phyloP scores from a whole-genome alignment of 352 stramenopile species.

The Globisporangium solare region DNA sequence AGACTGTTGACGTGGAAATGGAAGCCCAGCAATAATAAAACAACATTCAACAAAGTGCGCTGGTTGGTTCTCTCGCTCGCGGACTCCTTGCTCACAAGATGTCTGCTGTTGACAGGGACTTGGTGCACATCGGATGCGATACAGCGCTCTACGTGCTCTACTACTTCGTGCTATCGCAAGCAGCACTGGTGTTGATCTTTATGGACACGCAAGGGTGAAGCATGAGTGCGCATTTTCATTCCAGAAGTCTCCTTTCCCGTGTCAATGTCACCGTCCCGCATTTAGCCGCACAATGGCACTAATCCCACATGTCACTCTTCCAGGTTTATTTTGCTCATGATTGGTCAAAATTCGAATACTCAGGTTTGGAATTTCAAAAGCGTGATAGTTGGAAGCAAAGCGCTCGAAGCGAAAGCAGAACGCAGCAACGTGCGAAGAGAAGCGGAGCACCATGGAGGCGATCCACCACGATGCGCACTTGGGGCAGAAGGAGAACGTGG shows the following conservation, averaged over 20 bases:
- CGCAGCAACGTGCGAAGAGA: neutral
- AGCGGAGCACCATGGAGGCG: constrained; percentile 39
- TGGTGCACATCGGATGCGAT: too few relatives aligned
- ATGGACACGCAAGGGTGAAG: too few relatives aligned
- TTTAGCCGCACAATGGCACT: neutral
- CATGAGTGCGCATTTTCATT: neutral
- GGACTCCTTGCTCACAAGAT: too few relatives aligned
- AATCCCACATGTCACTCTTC: neutral
- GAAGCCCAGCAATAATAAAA: neutral
- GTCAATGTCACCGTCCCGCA: too few relatives aligned
- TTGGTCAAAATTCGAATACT: constrained; percentile 18
- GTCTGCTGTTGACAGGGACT: too few relatives aligned
- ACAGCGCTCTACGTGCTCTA: too few relatives aligned
- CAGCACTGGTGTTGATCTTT: too few relatives aligned
- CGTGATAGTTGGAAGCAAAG: constrained; percentile 1
- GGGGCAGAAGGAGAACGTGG: constrained; percentile 71
- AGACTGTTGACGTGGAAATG: neutral
- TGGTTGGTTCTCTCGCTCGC: too few relatives aligned
- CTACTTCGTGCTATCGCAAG: too few relatives aligned
- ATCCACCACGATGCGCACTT: constrained; percentile 26
- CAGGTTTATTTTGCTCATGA: constrained; percentile 1
- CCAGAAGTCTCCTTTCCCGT: too few relatives aligned
- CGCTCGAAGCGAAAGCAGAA: constrained; percentile 1
- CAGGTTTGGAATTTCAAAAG: constrained; percentile 34
- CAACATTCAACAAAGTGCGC: too few relatives aligned